Conservation (phyloP, 2,329 filamentous ascomycete species). For the Dothistroma pini region DNA sequence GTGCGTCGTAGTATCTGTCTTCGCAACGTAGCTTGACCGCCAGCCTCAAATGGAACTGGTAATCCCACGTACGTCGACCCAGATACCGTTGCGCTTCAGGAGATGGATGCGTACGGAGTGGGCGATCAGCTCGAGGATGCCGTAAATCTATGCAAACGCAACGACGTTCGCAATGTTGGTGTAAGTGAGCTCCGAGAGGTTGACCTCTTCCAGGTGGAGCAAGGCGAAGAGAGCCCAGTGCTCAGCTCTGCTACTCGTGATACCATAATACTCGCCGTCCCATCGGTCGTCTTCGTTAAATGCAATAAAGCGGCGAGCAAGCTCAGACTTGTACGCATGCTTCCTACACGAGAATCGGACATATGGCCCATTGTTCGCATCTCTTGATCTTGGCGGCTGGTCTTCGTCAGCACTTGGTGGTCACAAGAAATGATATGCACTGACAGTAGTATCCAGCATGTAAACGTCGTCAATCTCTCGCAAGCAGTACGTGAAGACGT, state of each 20-base stretch:
- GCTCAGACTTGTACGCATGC: too few relatives aligned
- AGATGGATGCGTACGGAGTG: neutral
- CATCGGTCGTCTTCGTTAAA: too few relatives aligned
- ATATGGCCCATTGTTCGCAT: too few relatives aligned
- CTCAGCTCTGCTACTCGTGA: neutral
- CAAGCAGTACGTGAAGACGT: too few relatives aligned
- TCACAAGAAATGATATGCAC: too few relatives aligned
- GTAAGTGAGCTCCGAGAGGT: neutral
- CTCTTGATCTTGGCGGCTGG: too few relatives aligned
- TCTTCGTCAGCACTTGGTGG: too few relatives aligned
- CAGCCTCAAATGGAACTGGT: constrained; percentile 6
- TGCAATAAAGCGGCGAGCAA: too few relatives aligned
- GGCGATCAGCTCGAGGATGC: neutral
- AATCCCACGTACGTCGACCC: constrained; percentile 4
- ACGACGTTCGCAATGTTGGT: neutral
- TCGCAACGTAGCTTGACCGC: constrained; percentile 9
- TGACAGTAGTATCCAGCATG: too few relatives aligned
- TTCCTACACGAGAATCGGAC: too few relatives aligned
- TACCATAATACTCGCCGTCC: neutral
- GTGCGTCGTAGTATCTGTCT: constrained; percentile 6
- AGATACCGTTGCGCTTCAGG: neutral
- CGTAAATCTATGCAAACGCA: neutral
- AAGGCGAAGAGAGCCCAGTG: neutral
- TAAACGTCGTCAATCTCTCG: too few relatives aligned
- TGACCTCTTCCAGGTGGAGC: neutral